Evolutionary conservation across 2,329 filamentous ascomycete species (phyloP), one percentile per base, ranked within the genome.

Genomic region (Aspergillus melleus): DNA sequence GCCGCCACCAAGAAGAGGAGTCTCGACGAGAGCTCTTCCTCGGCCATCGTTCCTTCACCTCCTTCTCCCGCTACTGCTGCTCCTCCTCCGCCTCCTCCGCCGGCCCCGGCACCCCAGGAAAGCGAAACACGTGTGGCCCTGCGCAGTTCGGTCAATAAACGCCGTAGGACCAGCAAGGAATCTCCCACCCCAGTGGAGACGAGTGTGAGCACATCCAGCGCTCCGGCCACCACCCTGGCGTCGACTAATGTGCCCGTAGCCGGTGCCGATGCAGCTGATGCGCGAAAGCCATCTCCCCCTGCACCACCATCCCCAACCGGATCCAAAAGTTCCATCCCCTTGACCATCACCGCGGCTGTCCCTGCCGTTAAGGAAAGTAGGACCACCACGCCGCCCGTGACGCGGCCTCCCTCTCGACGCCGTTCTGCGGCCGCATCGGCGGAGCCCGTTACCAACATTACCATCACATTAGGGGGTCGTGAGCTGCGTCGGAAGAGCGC

Each of bases 1-100:
- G 26, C 62, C 39, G 30, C 62, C 44, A 58, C 65, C 58, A 73
- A 68, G 61, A 88, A 87, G 72, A 80, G 85, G 54, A 88, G 87
- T 68, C 76, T 82, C 46, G 84, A 86, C 52, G 74, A 80, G 30
- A 76, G 76, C 20, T 76, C 76, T 11, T 63, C 65, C 10, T 63
- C 66, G n/a, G 70, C 71, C 29, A 14, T 42, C 16, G 36, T 42
- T 6, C 16, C 36, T n/a, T 42, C 36, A n/a, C 36, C 14, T 42
- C 6, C 36, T 42, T n/a, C 36, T 42, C 53, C 62, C 22, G 55
- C 57, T 44, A 14, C 53, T 29, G 49, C 57, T 44, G n/a, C 53
- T 29, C 47, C 26, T 51, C 44, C 42, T 59, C 50, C 26, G 49
- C 44, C 42, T 59, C 50, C 55, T 54, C 57, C 49, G 52, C 60